phyloP scores from a whole-genome alignment of 202 grass and related monocot species.

The Panicum virgatum region DNA sequence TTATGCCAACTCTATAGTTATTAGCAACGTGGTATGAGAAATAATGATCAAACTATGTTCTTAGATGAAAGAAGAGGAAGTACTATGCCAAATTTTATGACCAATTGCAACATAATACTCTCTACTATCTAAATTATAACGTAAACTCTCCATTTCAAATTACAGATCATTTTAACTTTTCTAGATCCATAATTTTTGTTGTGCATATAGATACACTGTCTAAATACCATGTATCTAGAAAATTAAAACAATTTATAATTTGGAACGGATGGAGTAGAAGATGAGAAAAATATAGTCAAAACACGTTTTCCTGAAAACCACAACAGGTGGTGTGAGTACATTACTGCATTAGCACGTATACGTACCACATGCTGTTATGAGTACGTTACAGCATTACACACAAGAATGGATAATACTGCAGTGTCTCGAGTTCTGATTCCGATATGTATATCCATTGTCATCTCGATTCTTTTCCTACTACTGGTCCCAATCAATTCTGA shows the following conservation, averaged over 20 bases:
- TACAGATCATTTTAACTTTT: too few relatives aligned
- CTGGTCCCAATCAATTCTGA: background rate
- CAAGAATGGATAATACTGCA: conserved; percentile 11
- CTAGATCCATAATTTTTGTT: too few relatives aligned
- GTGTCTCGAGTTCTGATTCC: background rate
- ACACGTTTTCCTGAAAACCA: too few relatives aligned
- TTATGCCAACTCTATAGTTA: background rate
- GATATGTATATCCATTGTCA: background rate
- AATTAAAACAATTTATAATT: too few relatives aligned
- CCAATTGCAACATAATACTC: background rate
- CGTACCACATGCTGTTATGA: background rate
- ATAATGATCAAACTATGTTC: background rate
- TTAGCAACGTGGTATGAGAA: background rate
- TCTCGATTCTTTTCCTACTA: background rate
- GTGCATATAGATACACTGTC: too few relatives aligned
- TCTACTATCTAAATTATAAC: too few relatives aligned
- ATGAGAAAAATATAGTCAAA: too few relatives aligned
- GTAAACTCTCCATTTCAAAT: too few relatives aligned
- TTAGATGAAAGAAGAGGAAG: background rate
- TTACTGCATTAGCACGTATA: background rate
- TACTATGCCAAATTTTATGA: background rate
- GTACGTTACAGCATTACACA: background rate
- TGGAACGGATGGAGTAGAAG: too few relatives aligned
- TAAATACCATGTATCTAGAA: too few relatives aligned
- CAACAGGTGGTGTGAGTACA: background rate